Evolutionary conservation across 352 stramenopile genomes (phyloP), one percentile per base, ranked within the genome.

Genomic region (Blastocystis sp.): DNA sequence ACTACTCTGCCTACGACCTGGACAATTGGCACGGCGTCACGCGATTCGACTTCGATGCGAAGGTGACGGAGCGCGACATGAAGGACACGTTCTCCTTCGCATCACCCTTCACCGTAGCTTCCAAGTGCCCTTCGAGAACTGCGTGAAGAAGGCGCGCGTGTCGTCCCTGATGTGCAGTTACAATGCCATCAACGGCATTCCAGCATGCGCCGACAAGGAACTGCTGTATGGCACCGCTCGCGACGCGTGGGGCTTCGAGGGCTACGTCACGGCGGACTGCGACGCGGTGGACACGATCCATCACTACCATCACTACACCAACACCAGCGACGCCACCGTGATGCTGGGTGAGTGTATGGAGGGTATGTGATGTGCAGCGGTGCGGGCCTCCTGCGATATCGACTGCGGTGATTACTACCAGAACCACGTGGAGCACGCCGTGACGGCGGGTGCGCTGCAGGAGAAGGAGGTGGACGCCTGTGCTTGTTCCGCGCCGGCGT

Each of bases 81-180:
- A 91, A 92, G 24, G 94, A 98, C 82, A 98, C 95, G 66, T 98
- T 97, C 91, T 97, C 9, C 93, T 92, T 38, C 92, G 92, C 1
- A 91, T 91, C 79, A 43, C 1, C 19, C 14, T 79, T 7, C 9
- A 48, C 24, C n/a, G 34, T 61, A 74, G 62, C 19, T 64, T 65
- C 63, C 71, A 40, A 38, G 19, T 90, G 14, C 69, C 82, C 34
- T 96, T 97, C 81, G 91, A 92, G 38, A 90, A 92, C 42, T 94
- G 94, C 40, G 91, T 98, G 3, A 91, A 90, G 63, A 91, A 95
- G 3, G 94, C 90, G 3, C 90, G 93, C 2, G 94, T 92, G 7
- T 94, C 92, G 28, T 92, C 93, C 4, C 80, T 98, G 89, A 98
- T 98, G 96, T 98, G 95, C 91, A 95, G 93, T 61, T 98, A 98